A percentile compares a stretch with the other conserved stretches of the same genome.
phyloP scores from a whole-genome alignment of 2,329 filamentous ascomycete genomes.

The Boeremia lycopersici region DNA sequence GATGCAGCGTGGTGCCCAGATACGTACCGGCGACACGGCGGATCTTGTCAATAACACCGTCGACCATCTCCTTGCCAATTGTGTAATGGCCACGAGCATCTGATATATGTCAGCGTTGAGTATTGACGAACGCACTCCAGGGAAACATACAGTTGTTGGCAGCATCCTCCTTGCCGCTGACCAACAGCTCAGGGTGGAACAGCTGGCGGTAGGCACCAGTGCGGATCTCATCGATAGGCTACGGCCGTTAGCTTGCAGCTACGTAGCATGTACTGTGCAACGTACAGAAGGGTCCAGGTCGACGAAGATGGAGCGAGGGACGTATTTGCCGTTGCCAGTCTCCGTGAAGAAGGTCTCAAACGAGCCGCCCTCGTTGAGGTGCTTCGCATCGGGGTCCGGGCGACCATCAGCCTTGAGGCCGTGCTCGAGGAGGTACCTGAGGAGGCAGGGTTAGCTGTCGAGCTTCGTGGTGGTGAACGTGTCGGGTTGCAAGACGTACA shows the following conservation, averaged over 20 bases:
- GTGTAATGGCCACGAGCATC: slow-evolving; percentile 77
- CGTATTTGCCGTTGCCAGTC: slow-evolving; percentile 73
- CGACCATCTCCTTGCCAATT: slow-evolving; percentile 77
- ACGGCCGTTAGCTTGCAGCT: slow-evolving; percentile 23
- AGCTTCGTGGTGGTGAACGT: slow-evolving; percentile 13
- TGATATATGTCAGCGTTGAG: slow-evolving; percentile 36
- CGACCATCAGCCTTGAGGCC: slow-evolving; percentile 70
- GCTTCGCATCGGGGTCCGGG: slow-evolving; percentile 65
- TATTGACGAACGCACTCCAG: neutral
- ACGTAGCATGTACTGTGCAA: neutral
- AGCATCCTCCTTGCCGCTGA: slow-evolving; percentile 77
- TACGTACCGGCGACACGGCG: slow-evolving; percentile 69
- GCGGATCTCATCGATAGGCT: slow-evolving; percentile 75
- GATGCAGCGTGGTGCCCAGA: neutral
- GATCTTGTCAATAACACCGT: slow-evolving; percentile 71
- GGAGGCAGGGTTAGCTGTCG: slow-evolving; percentile 23
- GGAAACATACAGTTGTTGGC: slow-evolving; percentile 70
- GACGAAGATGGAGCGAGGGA: slow-evolving; percentile 74
- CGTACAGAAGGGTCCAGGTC: slow-evolving; percentile 72
- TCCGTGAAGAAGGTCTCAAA: slow-evolving; percentile 78
- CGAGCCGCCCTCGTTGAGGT: slow-evolving; percentile 66
- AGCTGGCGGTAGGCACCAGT: slow-evolving; percentile 71
- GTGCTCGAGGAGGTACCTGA: slow-evolving; percentile 74
- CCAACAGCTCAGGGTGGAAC: slow-evolving; percentile 74
- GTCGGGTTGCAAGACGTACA: slow-evolving; percentile 58